These are phyloP conservation scores for Bassia scoparia DNA, from an alignment of 148 eudicot species.

Conservation along the genomic window DNA sequence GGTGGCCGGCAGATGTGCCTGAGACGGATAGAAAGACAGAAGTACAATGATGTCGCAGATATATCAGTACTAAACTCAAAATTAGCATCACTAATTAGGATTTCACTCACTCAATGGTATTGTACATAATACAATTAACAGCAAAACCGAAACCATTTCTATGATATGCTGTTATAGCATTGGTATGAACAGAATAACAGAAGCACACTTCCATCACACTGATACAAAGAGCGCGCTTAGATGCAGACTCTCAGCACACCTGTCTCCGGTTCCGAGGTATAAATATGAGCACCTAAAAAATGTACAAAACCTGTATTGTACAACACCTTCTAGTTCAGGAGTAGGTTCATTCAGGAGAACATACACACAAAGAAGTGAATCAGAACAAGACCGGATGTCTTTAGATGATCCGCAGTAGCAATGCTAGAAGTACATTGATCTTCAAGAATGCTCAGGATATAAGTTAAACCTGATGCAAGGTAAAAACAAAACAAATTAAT, in stretches of 20 bases:
- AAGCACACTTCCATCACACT: background rate
- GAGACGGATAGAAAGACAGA: background rate
- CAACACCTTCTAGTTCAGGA: background rate
- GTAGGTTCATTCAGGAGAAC: slow-evolving; percentile 9
- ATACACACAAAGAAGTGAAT: slow-evolving; percentile 23
- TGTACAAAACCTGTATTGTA: slow-evolving; percentile 4
- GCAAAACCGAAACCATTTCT: slow-evolving; percentile 1
- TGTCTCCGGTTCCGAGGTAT: slow-evolving; percentile 6
- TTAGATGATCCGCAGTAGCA: slow-evolving; percentile 60
- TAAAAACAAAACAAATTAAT: slow-evolving; percentile 12
- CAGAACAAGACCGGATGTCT: slow-evolving; percentile 1
- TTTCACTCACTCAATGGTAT: background rate
- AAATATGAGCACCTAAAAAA: slow-evolving; percentile 13
- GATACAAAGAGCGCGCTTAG: slow-evolving; percentile 15
- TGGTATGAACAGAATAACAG: slow-evolving; percentile 12
- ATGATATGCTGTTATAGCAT: background rate
- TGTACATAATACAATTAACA: slow-evolving; percentile 6
- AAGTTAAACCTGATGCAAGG: slow-evolving; percentile 54
- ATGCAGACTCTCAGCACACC: slow-evolving; percentile 9
- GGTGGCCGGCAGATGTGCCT: background rate
- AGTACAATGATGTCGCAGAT: background rate
- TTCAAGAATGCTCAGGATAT: slow-evolving; percentile 84
- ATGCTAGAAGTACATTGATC: slow-evolving; percentile 94
- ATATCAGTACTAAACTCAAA: background rate
- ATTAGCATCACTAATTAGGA: background rate